Base-by-base conservation (phyloP, 2,329 filamentous ascomycete genomes). In the Trichoderma sp. region DNA sequence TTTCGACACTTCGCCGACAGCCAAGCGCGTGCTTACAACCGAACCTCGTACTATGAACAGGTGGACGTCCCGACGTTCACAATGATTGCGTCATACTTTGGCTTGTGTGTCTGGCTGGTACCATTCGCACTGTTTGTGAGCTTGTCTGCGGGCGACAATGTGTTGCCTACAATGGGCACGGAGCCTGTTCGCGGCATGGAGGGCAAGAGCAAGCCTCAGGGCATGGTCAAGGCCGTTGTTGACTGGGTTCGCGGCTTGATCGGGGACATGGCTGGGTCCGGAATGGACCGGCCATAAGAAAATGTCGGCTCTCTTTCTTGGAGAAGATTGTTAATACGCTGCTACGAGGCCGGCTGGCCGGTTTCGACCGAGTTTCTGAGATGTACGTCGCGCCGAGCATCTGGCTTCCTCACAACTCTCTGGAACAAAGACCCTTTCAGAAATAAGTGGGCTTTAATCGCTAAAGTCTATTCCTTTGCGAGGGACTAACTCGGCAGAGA, bases 81-180 rank as follows among this genome's bases (percentile, higher is more conserved):
- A 21, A 95, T 98, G 86, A 97, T 98, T 62, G 95, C 97, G 0
- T 96, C 94, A 0, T 99, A 97, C 85, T 99, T 99, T 82, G 97
- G 97, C 0, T 87, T 99, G 2, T 98, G 95, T 80, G 95, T 99
- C 0, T 99, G 97, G 97, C 89, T 99, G 1, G 94, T 98, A 0
- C 97, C 97, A 0, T 99, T 99, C 82, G 92, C 95, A 18, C 88
- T 99, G 16, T 99, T 99, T 82, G 96, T 99, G 68, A 97, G 94
- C 80, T 85, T 99, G 59, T 97, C 94, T 21, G 97, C 97, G 0
- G 95, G 95, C 73, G 97, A 99, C 82, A 98, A 98, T 82, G 94
- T 98, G 4, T 86, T 99, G 69, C 97, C 97, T 0, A 97, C 93
- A 8, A 98, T 98, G 90, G 94, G 95, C 14, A 94, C 91, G 78